Conservation (phyloP, 495 filamentous ascomycete species). For the Daldinia concentrica region DNA sequence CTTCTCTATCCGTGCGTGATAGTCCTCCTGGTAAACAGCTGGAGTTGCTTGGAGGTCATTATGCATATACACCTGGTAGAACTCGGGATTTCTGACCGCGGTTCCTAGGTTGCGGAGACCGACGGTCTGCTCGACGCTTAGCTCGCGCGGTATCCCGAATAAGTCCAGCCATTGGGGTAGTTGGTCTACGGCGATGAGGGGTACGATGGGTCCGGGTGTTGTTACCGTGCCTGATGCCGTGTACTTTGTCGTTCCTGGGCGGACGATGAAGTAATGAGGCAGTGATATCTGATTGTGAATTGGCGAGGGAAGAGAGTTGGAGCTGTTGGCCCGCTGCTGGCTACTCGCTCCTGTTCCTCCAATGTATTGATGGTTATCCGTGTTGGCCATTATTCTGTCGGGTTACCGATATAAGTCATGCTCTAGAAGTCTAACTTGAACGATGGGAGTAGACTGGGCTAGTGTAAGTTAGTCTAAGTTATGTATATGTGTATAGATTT, state of each 20-base stretch:
- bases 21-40: neutral
- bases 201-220: slow-evolving; percentile 50
- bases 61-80: slow-evolving; percentile 47
- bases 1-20: neutral
- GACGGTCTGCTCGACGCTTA: slow-evolving; percentile 49
- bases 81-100: slow-evolving; percentile 36
- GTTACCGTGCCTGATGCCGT: slow-evolving; percentile 29
- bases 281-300: slow-evolving; percentile 18
- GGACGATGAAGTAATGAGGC: slow-evolving; percentile 52
- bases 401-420: neutral
- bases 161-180: slow-evolving; percentile 55
- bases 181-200: slow-evolving; percentile 57
- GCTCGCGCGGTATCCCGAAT: slow-evolving; percentile 50
- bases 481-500: slow-evolving; percentile 6
- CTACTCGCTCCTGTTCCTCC: neutral
- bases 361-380: neutral
- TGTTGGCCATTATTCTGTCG: slow-evolving; percentile 8
- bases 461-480: neutral
- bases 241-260: slow-evolving; percentile 36
- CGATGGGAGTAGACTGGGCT: neutral
- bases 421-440: neutral
- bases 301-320: neutral
- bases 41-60: neutral
- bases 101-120: slow-evolving; percentile 53
- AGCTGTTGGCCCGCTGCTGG: neutral